Base-by-base conservation (phyloP, 2,329 filamentous ascomycete species). In the Chaetomiaceae sp. region DNA sequence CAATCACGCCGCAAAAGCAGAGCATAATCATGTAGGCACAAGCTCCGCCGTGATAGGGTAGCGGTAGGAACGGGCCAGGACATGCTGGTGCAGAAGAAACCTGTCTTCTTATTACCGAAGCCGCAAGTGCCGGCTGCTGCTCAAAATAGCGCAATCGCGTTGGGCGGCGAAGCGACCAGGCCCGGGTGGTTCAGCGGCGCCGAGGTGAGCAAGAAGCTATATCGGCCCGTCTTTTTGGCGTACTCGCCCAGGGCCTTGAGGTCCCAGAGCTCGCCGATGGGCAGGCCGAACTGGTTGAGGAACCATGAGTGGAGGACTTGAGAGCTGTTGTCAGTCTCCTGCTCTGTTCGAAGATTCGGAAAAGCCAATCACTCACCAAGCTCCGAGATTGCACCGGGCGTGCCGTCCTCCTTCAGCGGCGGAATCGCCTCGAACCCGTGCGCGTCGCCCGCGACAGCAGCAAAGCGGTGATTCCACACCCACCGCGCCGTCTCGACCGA, bases 391-490 rank as follows among this genome's bases (percentile, higher is more conserved):
- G 41, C 52, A 2, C 63, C 65, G 0, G 44, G 30, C 0, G 62
- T 62, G 1, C 70, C 69, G 41, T 72, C 67, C 5, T 63, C 52
- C 44, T 70, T 67, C 27, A 74, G 43, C 0, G 76, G 75, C 2
- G 81, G 80, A 63, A 78, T 77, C 0, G 75, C 72, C 65, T 88
- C 84, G 51, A 87, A 85, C 0, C 75, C 69, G 17, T 75, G 76
- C 11, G 73, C 67, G 58, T 88, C 84, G 0, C 79, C 79, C 0
- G 75, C 80, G 1, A 84, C 81, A 1, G 77, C 79, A 0, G 82
- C 71, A 54, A 88, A 86, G 42, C 82, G 80, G 53, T 74, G 77
- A 57, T 87, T 80, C 67, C 85, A 83, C 48, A 87, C 52, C 82
- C 83, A 88, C 43, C 77, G 73, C 7, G 78, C 66, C 4, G 81